Base-by-base conservation (phyloP, 192 early-diverging fungal species). In the Oehlia diaphana region DNA sequence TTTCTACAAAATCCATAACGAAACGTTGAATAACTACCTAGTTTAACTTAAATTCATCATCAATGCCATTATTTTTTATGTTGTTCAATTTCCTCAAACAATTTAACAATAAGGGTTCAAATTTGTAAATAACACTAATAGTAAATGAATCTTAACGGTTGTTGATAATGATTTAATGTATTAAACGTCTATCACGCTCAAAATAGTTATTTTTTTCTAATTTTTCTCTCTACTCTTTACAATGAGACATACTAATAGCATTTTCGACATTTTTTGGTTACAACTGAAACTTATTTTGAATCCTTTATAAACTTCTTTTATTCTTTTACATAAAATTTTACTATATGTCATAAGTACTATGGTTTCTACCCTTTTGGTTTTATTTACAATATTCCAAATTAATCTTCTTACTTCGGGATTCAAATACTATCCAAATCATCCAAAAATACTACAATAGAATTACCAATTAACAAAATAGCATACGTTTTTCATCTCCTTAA, bases 401-500 rank as follows among this genome's bases (percentile, higher is more conserved):
- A 92, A 81, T 10, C 92, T 87, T 37, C 92, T 81, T 12, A 94
- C 93, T 53, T 92, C 91, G 14, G 91, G 91, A 80, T 94, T 93
- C 8, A 94, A 81, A 83, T 95, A n/a, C n/a, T n/a, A n/a, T n/a
- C n/a, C n/a, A n/a, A n/a, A n/a, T n/a, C n/a, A n/a, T n/a, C 94
- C 84, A 94, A 81, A 79, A 95, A 93, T 7, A 95, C 88, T 28
- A 94, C 87, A 16, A 77, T 84, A 2, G 94, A 92, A 65, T 84
- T 82, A 19, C 94, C 94, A 8, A 94, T 86, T 44, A 95, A 67
- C 1, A 92, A 87, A 79, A 95, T 95, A 1, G 91, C 94, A 68
- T 93, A 61, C 93, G 83, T 82, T 93, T 95, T 84, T 94, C 93
- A 68, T 93, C 94, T 50, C 94, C 76, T 92, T 91, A 47, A 90